Base-by-base conservation (phyloP, 139 green algal genomes). In the Auxenochlorella pyrenoidosa region DNA sequence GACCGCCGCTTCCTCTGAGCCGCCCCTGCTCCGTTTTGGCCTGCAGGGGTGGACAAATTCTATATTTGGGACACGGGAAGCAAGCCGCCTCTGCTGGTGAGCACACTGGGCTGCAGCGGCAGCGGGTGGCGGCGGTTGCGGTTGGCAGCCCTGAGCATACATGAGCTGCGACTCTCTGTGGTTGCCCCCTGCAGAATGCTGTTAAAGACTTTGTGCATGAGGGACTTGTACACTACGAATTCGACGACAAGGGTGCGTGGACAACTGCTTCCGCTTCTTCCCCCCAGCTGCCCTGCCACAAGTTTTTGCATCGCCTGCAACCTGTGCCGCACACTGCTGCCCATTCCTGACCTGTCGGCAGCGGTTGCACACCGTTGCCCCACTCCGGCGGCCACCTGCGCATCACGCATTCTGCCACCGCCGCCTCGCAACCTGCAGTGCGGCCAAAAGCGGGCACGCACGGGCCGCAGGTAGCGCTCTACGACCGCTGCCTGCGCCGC, bases 41-140 rank as follows among this genome's bases (percentile, higher is more conserved):
- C 32, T 81, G 70, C 83, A 87, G 83, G 83, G 5, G 73, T 87
- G 26, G 16, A 63, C 3, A 92, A 89, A 43, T 89, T 92, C 32
- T 92, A 92, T 73, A 79, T 92, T 0, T 85, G 66, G 38, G 89
- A 92, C 79, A 82, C 89, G 51, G 90, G 90, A 75, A 92, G 89
- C 87, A 89, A 66, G 30, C 71, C 79, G 73, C 89, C 87, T 3
- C 63, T 85, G 41, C 40, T 85, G 80, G 80, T 85, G 30, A 76
- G 80, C 24, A 22, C 5, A 2, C 13, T 8, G 41, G 34, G 34
- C 16, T n/a, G n/a, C 71, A 13, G 38, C 75, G 1, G 21, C 72
- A 43, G 40, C n/a, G 68, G 68, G n/a, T 75, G 68, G 68, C 73
- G 40, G 73, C 73, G 43, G 22, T 41, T 58, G 73, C 73, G 13